Base-by-base conservation (phyloP, 129 eudicot genomes). In the Glebionis coronaria region DNA sequence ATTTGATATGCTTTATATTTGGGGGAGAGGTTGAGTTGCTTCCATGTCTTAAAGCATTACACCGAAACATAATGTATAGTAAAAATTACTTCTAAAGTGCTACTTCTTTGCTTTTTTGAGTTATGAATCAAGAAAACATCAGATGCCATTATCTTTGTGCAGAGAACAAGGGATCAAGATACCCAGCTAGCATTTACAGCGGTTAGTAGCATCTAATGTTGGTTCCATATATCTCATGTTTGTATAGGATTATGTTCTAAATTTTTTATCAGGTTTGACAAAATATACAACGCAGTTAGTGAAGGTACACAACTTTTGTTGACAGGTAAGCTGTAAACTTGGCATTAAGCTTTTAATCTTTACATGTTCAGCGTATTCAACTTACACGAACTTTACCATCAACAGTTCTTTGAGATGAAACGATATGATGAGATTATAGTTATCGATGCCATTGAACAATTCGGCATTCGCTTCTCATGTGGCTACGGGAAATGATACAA, bases 351-450 rank as follows among this genome's bases (percentile, higher is more conserved):
- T 16, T 10, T 40, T 9, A 28, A 63, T 14, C 25, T 42, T 44
- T 7, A 11, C 9, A 70, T 55, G 19, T 6, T 46, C 9, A 28
- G 28, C 16, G 10, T 9, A 16, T 16, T 35, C 14, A 5, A 21
- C 56, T 18, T 8, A 28, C 54, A 20, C 68, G 19, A 64, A 70
- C 10, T 44, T 63, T 12, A 35, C 18, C 58, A 18, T 35, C 46
- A 25, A 80, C 87, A 90, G 97, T 90, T 90, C 71, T 90, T 90
- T 75, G 97, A 90, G 91, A 90, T 90, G 97, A 88, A 87, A 73
- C 84, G 82, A 55, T 63, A 68, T 71, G 97, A 90, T 82, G 91
- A 89, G 44, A 76, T 74, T 12, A 81, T 59, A 73, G 87, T 95
- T 66, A 63, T 90, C 65, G 95, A 86, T 71, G n/a, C n/a, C n/a